These are phyloP conservation scores for Moesziomyces globuligerus DNA, from an alignment of 1,284 basidiomycete genomes.

Conservation along the genomic window DNA sequence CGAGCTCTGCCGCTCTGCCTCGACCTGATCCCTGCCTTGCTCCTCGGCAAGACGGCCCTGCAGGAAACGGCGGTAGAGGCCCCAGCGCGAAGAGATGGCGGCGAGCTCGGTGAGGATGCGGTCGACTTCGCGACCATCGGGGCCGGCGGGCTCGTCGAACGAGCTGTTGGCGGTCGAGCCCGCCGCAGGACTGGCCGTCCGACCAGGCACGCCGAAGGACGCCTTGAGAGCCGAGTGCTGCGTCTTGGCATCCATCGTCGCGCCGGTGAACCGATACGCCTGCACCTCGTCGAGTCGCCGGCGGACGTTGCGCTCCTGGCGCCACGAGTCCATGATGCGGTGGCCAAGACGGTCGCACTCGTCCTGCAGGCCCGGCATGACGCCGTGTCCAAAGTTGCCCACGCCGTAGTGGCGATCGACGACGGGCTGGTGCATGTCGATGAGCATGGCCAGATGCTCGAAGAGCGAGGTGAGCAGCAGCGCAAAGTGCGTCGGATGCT, in stretches of 20 bases:
- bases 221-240: conserved; percentile 67
- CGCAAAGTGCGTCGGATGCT: conserved; percentile 50
- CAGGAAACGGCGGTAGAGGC: conserved; percentile 87
- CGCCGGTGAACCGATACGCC: conserved; percentile 41
- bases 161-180: conserved; percentile 64
- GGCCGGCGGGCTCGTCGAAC: conserved; percentile 73
- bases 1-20: conserved; percentile 2
- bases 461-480: conserved; percentile 78
- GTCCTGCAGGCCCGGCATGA: conserved; percentile 79
- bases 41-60: conserved; percentile 75
- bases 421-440: conserved; percentile 95
- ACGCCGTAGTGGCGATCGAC: conserved; percentile 93
- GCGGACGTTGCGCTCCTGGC: conserved; percentile 71
- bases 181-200: conserved; percentile 68
- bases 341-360: conserved; percentile 88
- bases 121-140: conserved; percentile 90
- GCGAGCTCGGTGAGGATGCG: conserved; percentile 85
- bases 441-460: conserved; percentile 92
- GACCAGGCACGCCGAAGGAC: conserved; percentile 66
- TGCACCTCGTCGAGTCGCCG: conserved; percentile 41
- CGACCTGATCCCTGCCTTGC: conserved; percentile 13
- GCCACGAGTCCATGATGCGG: conserved; percentile 83
- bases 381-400: conserved; percentile 59
- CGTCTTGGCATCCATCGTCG: conserved; percentile 52
- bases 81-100: conserved; percentile 90